A percentile compares a stretch with the other conserved stretches of the same genome.
phyloP scores from a whole-genome alignment of 106 monocot genomes.

The Dioscorea zingiberensis region DNA sequence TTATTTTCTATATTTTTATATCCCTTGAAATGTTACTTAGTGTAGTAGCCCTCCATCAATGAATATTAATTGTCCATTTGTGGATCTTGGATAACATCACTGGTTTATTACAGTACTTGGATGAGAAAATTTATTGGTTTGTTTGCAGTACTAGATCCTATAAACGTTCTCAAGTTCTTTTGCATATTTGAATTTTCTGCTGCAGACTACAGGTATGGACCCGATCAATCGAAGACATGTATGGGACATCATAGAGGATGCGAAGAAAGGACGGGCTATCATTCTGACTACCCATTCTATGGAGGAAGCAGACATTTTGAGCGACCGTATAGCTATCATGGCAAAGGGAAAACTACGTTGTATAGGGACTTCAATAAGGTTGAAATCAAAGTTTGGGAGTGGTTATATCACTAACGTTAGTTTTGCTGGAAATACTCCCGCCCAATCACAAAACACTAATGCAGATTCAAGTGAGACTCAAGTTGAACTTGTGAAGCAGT shows the following conservation, averaged over 20 bases:
- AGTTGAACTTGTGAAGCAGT: slow-evolving; percentile 51
- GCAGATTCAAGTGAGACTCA: slow-evolving; percentile 11
- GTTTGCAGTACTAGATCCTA: too few species aligned
- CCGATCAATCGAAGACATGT: slow-evolving; percentile 90
- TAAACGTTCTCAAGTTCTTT: too few species aligned
- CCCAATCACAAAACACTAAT: slow-evolving; percentile 21
- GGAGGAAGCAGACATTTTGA: slow-evolving; percentile 93
- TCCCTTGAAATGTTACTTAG: too few species aligned
- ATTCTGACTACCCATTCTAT: slow-evolving; percentile 95
- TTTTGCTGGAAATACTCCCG: slow-evolving; percentile 34
- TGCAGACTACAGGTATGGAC: slow-evolving; percentile 94
- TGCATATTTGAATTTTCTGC: too few species aligned
- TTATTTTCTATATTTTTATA: too few species aligned
- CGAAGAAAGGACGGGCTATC: slow-evolving; percentile 84
- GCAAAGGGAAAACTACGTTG: slow-evolving; percentile 90
- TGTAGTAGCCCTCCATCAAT: too few species aligned
- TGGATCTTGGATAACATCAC: too few species aligned
- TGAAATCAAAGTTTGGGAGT: slow-evolving; percentile 77
- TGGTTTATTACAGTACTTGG: too few species aligned
- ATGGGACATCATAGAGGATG: slow-evolving; percentile 94
- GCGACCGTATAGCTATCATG: slow-evolving; percentile 93
- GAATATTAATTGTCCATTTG: too few species aligned
- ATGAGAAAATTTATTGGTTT: too few species aligned
- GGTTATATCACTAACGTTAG: slow-evolving; percentile 82
- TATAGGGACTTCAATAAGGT: slow-evolving; percentile 75